Percentiles rank a stretch among this genome's conserved stretches.
Conservation (phyloP, 1,139 yeast species). For the Zygosaccharomyces sapae region DNA sequence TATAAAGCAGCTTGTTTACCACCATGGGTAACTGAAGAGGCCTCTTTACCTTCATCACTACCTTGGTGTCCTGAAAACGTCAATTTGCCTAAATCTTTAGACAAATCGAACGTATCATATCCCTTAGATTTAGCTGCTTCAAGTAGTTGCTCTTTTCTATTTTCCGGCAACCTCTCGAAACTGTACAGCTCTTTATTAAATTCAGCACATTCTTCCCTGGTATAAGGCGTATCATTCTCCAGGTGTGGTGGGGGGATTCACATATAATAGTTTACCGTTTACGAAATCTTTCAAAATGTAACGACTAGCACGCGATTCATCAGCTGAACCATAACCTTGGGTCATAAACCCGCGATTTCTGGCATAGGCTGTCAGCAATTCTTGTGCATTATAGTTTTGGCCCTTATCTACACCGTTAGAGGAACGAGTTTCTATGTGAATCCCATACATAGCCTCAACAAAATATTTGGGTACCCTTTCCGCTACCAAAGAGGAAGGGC, state of each 20-base stretch:
- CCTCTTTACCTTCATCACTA: slow-evolving; percentile 41
- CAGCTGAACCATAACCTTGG: slow-evolving; percentile 95
- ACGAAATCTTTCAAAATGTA: slow-evolving; percentile 92
- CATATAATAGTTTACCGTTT: slow-evolving; percentile 78
- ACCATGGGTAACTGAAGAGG: slow-evolving; percentile 54
- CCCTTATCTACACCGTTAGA: slow-evolving; percentile 88
- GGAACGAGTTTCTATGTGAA: slow-evolving; percentile 71
- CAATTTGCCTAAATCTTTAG: slow-evolving; percentile 64
- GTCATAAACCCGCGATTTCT: slow-evolving; percentile 97
- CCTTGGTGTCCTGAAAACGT: slow-evolving; percentile 78
- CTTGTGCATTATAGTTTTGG: slow-evolving; percentile 74
- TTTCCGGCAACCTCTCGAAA: slow-evolving; percentile 60
- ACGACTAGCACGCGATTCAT: slow-evolving; percentile 92
- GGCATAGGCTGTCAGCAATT: slow-evolving; percentile 86
- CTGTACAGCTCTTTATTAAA: slow-evolving; percentile 75
- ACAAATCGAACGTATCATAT: slow-evolving; percentile 56
- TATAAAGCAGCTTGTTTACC: slow-evolving; percentile 78
- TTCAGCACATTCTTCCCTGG: slow-evolving; percentile 50
- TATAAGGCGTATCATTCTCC: slow-evolving; percentile 44
- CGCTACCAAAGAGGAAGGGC: slow-evolving; percentile 81
- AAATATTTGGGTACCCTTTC: slow-evolving; percentile 84
- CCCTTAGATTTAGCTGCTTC: slow-evolving; percentile 57
- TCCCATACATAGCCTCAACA: slow-evolving; percentile 91
- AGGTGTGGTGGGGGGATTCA: slow-evolving; percentile 78
- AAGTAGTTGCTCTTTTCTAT: slow-evolving; percentile 66